Conservation (phyloP, 2,329 filamentous ascomycete species). For the Pseudogymnoascus sp. region DNA sequence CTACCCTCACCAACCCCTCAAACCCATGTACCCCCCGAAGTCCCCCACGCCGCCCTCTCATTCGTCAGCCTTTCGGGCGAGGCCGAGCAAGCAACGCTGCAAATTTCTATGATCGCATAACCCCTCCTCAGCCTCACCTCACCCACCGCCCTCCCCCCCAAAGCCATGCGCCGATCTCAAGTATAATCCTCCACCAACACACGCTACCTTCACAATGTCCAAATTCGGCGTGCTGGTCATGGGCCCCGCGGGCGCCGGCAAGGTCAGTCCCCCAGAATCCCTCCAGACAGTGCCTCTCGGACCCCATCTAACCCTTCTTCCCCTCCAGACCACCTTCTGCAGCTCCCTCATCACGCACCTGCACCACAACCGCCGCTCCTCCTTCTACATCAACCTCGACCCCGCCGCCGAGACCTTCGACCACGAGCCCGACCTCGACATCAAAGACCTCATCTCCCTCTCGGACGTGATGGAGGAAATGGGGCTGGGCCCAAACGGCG, state of each 20-base stretch:
- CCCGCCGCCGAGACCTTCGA: slow-evolving; percentile 89
- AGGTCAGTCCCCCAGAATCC: slow-evolving; percentile 42
- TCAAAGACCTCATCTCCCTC: slow-evolving; percentile 87
- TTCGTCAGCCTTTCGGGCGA: not conserved
- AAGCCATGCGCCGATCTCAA: not conserved
- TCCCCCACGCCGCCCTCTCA: not conserved
- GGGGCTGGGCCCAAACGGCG: slow-evolving; percentile 82
- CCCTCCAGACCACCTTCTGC: slow-evolving; percentile 76
- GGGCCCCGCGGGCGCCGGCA: slow-evolving; percentile 92
- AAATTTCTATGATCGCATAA: slow-evolving; percentile 3
- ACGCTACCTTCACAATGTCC: slow-evolving; percentile 53
- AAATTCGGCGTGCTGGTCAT: slow-evolving; percentile 94
- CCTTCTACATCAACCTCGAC: slow-evolving; percentile 97
- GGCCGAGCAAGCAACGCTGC: not conserved
- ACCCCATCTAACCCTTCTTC: slow-evolving; percentile 8
- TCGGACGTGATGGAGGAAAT: slow-evolving; percentile 97
- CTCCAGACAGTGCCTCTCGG: not conserved
- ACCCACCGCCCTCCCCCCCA: not conserved
- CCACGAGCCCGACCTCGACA: slow-evolving; percentile 87
- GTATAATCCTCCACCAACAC: not conserved
- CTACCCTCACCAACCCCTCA: not conserved
- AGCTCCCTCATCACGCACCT: slow-evolving; percentile 88
- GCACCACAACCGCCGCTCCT: slow-evolving; percentile 80
- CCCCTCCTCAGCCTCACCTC: not conserved
- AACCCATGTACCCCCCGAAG: not conserved